Evolutionary conservation across 371 early-diverging fungal genomes (phyloP).

Genomic region (Catenaria anguillulae): DNA sequence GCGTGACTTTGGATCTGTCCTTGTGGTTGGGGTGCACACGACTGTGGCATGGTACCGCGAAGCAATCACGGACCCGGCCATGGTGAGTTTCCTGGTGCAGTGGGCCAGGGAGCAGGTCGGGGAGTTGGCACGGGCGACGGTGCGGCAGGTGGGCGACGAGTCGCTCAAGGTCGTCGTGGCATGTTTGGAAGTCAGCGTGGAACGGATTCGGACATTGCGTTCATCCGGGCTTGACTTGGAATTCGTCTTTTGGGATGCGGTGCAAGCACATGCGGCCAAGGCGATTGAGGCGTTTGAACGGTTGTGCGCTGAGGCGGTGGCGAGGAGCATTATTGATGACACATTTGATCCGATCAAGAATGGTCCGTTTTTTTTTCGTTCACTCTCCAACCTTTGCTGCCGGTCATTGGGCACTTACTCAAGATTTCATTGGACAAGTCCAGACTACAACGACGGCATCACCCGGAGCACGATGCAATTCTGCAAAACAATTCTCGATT

Average conservation of each 20-base stretch:
- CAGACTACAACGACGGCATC: slow-evolving; percentile 4
- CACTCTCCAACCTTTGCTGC: background rate
- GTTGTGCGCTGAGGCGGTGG: slow-evolving; percentile 16
- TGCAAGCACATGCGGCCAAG: slow-evolving; percentile 50
- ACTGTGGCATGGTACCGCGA: slow-evolving; percentile 35
- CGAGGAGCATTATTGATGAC: background rate
- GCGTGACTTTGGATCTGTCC: slow-evolving; percentile 29
- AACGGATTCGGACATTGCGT: slow-evolving; percentile 21
- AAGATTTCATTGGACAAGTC: no score
- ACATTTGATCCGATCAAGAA: background rate
- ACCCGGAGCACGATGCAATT: background rate
- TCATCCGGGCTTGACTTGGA: slow-evolving; percentile 62
- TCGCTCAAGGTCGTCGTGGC: slow-evolving; percentile 63
- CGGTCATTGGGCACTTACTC: no score
- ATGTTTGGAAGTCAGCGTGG: slow-evolving; percentile 60
- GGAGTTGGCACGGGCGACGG: slow-evolving; percentile 72
- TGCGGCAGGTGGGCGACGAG: slow-evolving; percentile 52
- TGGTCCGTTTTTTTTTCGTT: background rate
- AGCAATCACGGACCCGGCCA: slow-evolving; percentile 36
- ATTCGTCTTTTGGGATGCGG: slow-evolving; percentile 65
- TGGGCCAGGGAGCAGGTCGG: slow-evolving; percentile 55
- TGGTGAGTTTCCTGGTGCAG: slow-evolving; percentile 51
- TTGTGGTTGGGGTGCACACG: slow-evolving; percentile 28
- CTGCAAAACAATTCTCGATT: slow-evolving; percentile 1
- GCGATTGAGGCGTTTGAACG: slow-evolving; percentile 48